A percentile compares a stretch with the other conserved stretches of the same genome.
These are phyloP conservation scores for Blastobotrys peoriensis DNA, from an alignment of 805 yeast genomes.

Conservation along the genomic window DNA sequence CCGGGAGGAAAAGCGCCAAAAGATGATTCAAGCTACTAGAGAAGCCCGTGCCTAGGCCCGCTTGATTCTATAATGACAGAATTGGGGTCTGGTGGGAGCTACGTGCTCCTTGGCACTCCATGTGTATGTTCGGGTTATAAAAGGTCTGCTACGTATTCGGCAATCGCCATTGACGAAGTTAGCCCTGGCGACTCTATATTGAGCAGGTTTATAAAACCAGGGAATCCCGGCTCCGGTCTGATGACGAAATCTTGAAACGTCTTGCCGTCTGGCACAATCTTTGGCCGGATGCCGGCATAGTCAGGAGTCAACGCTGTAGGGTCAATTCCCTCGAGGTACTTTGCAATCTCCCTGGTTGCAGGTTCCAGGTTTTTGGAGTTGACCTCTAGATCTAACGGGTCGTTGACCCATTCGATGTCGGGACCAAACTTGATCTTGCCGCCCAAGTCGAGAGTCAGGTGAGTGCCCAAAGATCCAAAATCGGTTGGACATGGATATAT, in stretches of 20 bases:
- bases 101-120: too few relatives aligned
- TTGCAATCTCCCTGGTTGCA: slow-evolving; percentile 53
- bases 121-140: slow-evolving; percentile 2
- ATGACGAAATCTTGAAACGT: slow-evolving; percentile 70
- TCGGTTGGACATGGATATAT: slow-evolving; percentile 77
- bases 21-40: slow-evolving; percentile 13
- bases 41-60: slow-evolving; percentile 5
- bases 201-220: slow-evolving; percentile 72
- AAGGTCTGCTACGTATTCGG: slow-evolving; percentile 49
- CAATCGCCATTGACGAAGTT: slow-evolving; percentile 79
- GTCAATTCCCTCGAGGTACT: slow-evolving; percentile 59
- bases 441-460: slow-evolving; percentile 74
- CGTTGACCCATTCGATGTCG: slow-evolving; percentile 71
- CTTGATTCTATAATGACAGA: not conserved
- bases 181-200: slow-evolving; percentile 92
- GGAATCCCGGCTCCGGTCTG: slow-evolving; percentile 59
- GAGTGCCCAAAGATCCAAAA: slow-evolving; percentile 79
- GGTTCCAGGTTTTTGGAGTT: slow-evolving; percentile 39
- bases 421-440: slow-evolving; percentile 84
- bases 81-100: too few relatives aligned
- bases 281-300: slow-evolving; percentile 83
- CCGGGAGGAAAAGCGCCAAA: slow-evolving; percentile 4
- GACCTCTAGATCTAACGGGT: slow-evolving; percentile 27
- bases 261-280: slow-evolving; percentile 42
- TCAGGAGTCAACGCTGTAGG: slow-evolving; percentile 51